phyloP scores from a whole-genome alignment of 2,329 filamentous ascomycete species.

The Salinomyces thailandicus region DNA sequence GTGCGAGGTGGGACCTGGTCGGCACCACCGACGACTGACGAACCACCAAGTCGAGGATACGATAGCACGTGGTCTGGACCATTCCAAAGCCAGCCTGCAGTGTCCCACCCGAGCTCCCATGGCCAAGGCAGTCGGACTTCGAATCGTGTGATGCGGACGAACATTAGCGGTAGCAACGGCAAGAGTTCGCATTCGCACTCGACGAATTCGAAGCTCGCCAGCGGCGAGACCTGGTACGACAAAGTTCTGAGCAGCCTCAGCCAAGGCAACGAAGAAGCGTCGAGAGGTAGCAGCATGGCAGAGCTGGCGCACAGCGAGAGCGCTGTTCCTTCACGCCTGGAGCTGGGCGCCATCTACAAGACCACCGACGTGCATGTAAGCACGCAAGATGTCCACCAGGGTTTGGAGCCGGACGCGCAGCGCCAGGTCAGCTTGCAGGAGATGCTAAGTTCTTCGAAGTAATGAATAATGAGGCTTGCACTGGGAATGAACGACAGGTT shows the following conservation, averaged over 20 bases:
- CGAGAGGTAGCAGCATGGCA: not conserved
- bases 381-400: no score
- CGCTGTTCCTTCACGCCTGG: not conserved
- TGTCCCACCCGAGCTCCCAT: not conserved
- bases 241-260: conserved; percentile 1
- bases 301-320: not conserved
- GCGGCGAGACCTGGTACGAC: conserved; percentile 4
- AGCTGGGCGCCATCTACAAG: conserved; percentile 7
- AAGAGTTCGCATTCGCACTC: not conserved
- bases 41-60: not conserved
- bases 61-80: not conserved
- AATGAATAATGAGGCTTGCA: not conserved
- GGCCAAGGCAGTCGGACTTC: not conserved
- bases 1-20: not conserved
- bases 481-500: not conserved
- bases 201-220: not conserved
- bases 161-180: not conserved
- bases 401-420: conserved; percentile 2
- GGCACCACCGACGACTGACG: not conserved
- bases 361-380: conserved; percentile 8
- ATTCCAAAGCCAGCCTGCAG: not conserved
- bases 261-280: not conserved
- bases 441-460: not conserved
- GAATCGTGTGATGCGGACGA: not conserved
- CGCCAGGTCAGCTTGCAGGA: not conserved